A percentile compares a stretch with the other conserved stretches of the same genome.
These are phyloP conservation scores for Ustanciosporium gigantosporum DNA, from an alignment of 1,284 basidiomycete genomes.

Conservation along the genomic window DNA sequence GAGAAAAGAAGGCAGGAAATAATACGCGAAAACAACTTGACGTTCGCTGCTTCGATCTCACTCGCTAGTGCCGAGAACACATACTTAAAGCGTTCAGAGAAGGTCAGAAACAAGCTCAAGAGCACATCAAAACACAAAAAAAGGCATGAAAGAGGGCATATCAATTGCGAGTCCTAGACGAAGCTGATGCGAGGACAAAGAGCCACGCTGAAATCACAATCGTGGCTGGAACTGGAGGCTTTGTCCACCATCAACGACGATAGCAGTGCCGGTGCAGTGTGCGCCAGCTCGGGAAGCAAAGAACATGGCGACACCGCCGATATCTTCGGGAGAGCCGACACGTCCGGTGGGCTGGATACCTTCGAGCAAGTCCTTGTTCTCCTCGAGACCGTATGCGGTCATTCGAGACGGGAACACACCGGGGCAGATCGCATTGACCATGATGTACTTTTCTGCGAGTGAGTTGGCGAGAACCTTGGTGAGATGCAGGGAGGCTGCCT, in stretches of 20 bases:
- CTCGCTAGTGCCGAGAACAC: too few relatives aligned
- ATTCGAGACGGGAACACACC: constrained; percentile 82
- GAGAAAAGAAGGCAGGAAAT: too few relatives aligned
- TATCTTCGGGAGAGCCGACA: constrained; percentile 71
- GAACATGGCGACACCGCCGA: constrained; percentile 76
- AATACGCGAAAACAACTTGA: too few relatives aligned
- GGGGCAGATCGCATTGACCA: constrained; percentile 81
- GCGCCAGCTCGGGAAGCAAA: constrained; percentile 72
- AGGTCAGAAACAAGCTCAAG: too few relatives aligned
- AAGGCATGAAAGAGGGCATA: too few relatives aligned
- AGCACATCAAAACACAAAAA: too few relatives aligned
- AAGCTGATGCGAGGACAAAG: too few relatives aligned
- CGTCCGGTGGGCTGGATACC: constrained; percentile 63
- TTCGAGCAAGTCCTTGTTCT: constrained; percentile 62
- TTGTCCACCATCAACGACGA: constrained; percentile 70
- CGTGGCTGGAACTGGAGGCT: constrained; percentile 52
- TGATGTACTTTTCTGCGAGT: constrained; percentile 65
- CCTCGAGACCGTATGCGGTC: constrained; percentile 74
- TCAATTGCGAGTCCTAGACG: too few relatives aligned
- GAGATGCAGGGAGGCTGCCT: constrained; percentile 75
- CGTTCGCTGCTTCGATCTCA: too few relatives aligned
- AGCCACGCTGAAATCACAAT: constrained; percentile 10
- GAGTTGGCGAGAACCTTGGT: constrained; percentile 75
- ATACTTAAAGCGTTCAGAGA: too few relatives aligned
- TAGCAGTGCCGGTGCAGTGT: constrained; percentile 75